Conservation (phyloP, 768 basidiomycete genomes). For the Mycena rebaudengoi region DNA sequence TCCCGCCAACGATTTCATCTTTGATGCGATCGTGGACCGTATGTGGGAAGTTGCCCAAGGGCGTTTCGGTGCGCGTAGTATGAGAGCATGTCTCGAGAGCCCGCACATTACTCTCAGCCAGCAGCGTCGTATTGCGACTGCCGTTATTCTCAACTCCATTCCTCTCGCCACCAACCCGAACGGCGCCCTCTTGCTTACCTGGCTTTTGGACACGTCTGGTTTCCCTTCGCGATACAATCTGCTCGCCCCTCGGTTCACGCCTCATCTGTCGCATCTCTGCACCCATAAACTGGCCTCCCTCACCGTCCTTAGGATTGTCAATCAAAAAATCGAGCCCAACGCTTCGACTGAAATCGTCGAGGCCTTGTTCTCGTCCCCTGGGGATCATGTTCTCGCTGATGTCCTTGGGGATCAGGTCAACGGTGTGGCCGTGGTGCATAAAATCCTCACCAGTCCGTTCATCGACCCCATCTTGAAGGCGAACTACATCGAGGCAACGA, state of each 20-base stretch:
- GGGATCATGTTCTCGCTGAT: conserved; percentile 91
- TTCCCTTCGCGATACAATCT: conserved; percentile 96
- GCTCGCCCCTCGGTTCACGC: conserved; percentile 94
- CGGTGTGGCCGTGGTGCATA: conserved; percentile 91
- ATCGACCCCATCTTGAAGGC: conserved; percentile 76
- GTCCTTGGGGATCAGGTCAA: conserved; percentile 97
- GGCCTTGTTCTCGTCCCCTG: conserved; percentile 88
- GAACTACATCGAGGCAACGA: conserved; percentile 84
- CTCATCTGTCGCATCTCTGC: conserved; percentile 95
- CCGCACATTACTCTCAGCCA: conserved; percentile 87
- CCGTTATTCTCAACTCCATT: conserved; percentile 96
- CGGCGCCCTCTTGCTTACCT: conserved; percentile 93
- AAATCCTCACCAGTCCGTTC: conserved; percentile 89
- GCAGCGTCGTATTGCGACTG: conserved; percentile 93
- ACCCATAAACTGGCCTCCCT: conserved; percentile 97
- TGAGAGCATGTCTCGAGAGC: conserved; percentile 96
- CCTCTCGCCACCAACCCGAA: conserved; percentile 98
- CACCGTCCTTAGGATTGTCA: conserved; percentile 94
- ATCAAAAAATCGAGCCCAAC: conserved; percentile 92
- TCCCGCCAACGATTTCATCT: conserved; percentile 94
- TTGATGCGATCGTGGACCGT: conserved; percentile 97
- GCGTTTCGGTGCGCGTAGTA: conserved; percentile 96
- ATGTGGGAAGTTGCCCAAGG: conserved; percentile 99
- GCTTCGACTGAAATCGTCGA: conserved; percentile 89
- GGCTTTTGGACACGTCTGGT: conserved; percentile 94